Conservation (phyloP, 805 yeast species). For the Lipomyces orientalis region DNA sequence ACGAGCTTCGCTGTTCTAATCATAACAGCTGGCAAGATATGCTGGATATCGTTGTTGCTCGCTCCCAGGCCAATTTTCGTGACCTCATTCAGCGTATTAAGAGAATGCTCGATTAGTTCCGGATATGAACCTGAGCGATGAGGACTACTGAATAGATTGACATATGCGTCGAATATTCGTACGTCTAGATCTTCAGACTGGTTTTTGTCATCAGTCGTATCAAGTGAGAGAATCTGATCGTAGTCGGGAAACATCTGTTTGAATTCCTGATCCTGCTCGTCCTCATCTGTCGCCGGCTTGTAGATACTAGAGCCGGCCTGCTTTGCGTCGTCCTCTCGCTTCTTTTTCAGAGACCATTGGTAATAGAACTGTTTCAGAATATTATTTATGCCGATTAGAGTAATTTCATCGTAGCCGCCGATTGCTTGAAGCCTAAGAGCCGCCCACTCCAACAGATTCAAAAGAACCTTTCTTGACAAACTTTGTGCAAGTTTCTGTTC, state of each 20-base stretch:
- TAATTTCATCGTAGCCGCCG: conserved; percentile 5
- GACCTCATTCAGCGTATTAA: neutral
- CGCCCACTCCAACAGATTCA: conserved; percentile 20
- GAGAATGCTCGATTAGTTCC: neutral
- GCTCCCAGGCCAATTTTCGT: conserved; percentile 18
- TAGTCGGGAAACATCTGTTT: conserved; percentile 83
- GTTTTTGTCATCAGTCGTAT: conserved; percentile 39
- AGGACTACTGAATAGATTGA: neutral
- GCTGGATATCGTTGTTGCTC: conserved; percentile 30
- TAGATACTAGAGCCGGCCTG: conserved; percentile 67
- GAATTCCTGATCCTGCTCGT: conserved; percentile 81
- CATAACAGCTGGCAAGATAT: conserved; percentile 14
- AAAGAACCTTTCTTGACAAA: neutral
- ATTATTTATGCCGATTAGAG: neutral
- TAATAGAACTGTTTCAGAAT: conserved; percentile 68
- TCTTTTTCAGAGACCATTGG: conserved; percentile 78
- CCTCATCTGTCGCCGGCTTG: conserved; percentile 65
- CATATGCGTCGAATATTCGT: neutral
- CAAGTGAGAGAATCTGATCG: conserved; percentile 62
- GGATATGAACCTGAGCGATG: neutral
- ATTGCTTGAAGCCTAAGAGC: conserved; percentile 17
- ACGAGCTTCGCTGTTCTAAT: conserved; percentile 8
- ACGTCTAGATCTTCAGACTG: conserved; percentile 22
- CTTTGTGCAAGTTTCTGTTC: neutral
- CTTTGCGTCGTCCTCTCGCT: conserved; percentile 68